phyloP scores from a whole-genome alignment of 2,329 filamentous ascomycete genomes.

The Pseudogymnoascus sp. region DNA sequence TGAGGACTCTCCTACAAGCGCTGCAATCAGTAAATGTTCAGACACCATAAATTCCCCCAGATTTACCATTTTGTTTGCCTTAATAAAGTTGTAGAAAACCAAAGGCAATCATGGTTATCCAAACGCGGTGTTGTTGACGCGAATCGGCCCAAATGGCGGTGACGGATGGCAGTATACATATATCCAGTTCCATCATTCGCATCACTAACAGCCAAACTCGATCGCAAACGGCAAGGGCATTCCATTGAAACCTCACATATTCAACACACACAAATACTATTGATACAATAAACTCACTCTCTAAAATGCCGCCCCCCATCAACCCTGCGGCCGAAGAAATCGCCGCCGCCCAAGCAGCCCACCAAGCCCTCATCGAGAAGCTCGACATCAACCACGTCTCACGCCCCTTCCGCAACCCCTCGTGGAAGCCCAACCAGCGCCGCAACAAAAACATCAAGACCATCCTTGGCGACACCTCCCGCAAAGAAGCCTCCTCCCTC shows the following conservation, averaged over 20 bases:
- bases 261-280: background rate
- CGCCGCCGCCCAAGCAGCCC: conserved; percentile 58
- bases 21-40: background rate
- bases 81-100: background rate
- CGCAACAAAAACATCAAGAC: conserved; percentile 99
- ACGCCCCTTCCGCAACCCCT: conserved; percentile 81
- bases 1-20: conserved; percentile 77
- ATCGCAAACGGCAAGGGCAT: background rate
- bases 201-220: background rate
- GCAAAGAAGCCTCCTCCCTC: conserved; percentile 73
- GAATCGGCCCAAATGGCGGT: conserved; percentile 13
- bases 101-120: background rate
- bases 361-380: conserved; percentile 77
- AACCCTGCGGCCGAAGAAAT: conserved; percentile 15
- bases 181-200: background rate
- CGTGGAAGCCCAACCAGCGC: conserved; percentile 87
- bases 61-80: conserved; percentile 17
- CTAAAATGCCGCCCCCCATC: conserved; percentile 3
- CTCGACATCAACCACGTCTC: conserved; percentile 82
- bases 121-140: conserved; percentile 16
- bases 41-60: background rate
- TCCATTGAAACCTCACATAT: background rate
- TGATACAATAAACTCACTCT: background rate
- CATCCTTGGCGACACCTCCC: conserved; percentile 79
- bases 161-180: conserved; percentile 11